phyloP scores from a whole-genome alignment of 345 rosid species.

The Eucalyptus decipiens region DNA sequence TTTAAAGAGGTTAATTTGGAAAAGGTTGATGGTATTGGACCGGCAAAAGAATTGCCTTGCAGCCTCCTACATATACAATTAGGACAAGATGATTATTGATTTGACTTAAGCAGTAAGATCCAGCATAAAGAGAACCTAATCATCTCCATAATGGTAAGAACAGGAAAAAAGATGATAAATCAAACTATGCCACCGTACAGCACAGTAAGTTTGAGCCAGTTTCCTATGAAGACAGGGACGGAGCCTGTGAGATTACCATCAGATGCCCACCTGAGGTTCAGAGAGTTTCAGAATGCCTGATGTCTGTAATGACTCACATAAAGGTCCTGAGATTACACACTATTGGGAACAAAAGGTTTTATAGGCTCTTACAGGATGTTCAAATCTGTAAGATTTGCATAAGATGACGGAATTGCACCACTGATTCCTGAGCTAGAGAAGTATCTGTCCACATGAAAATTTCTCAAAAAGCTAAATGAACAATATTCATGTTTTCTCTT shows the following conservation, averaged over 20 bases:
- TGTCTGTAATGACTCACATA: background rate
- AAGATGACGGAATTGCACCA: background rate
- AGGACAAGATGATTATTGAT: background rate
- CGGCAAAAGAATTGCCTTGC: background rate
- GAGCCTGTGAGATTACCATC: constrained; percentile 46
- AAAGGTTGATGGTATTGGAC: background rate
- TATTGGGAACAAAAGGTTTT: background rate
- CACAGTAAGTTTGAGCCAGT: constrained; percentile 33
- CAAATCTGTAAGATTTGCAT: background rate
- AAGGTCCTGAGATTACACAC: background rate
- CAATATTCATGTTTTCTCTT: background rate
- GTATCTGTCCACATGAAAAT: background rate
- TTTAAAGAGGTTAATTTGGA: background rate
- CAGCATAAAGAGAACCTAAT: background rate
- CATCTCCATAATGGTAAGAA: background rate
- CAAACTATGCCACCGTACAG: constrained; percentile 20
- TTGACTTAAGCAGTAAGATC: background rate
- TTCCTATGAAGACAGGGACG: constrained; percentile 67
- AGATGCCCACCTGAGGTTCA: constrained; percentile 40
- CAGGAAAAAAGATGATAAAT: background rate
- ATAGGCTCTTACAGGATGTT: background rate
- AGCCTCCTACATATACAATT: background rate
- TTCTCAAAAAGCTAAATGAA: background rate
- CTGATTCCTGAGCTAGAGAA: background rate
- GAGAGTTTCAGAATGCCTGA: background rate